Conservation (phyloP, 2,329 filamentous ascomycete species). For the Neofusicoccum umdonicola region DNA sequence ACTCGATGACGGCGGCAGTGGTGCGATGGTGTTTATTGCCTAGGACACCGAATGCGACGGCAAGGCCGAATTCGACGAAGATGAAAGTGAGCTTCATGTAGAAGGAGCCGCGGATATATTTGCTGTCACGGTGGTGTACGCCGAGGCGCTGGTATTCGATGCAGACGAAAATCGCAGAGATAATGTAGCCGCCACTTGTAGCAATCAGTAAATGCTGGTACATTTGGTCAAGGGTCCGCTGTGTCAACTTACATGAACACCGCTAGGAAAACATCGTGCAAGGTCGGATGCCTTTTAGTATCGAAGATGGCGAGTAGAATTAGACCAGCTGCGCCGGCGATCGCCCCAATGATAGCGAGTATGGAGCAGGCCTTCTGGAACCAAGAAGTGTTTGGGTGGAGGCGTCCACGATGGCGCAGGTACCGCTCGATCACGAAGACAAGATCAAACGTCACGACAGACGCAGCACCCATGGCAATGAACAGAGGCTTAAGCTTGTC, state of each 20-base stretch:
- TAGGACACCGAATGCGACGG: conserved; percentile 67
- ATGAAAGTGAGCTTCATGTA: conserved; percentile 86
- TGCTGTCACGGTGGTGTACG: conserved; percentile 72
- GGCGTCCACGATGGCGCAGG: conserved; percentile 76
- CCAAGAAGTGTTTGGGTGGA: conserved; percentile 68
- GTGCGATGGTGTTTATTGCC: conserved; percentile 55
- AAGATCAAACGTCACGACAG: conserved; percentile 76
- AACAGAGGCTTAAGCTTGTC: conserved; percentile 71
- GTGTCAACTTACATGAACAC: conserved; percentile 67
- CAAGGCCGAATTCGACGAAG: conserved; percentile 71
- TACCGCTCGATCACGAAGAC: conserved; percentile 80
- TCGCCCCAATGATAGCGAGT: conserved; percentile 64
- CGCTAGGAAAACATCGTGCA: conserved; percentile 74
- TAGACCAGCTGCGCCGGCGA: conserved; percentile 74
- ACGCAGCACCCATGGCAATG: conserved; percentile 68
- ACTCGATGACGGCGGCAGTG: conserved; percentile 74
- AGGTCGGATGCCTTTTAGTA: conserved; percentile 61
- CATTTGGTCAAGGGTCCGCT: neutral
- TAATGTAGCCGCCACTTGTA: conserved; percentile 65
- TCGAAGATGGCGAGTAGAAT: conserved; percentile 86
- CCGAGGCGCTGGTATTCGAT: conserved; percentile 86
- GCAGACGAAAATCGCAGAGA: conserved; percentile 85
- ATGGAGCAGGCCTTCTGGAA: conserved; percentile 62
- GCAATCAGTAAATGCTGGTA: neutral
- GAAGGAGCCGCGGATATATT: conserved; percentile 74